phyloP scores from a whole-genome alignment of 2,329 filamentous ascomycete species.

The Nectriaceae sp. region DNA sequence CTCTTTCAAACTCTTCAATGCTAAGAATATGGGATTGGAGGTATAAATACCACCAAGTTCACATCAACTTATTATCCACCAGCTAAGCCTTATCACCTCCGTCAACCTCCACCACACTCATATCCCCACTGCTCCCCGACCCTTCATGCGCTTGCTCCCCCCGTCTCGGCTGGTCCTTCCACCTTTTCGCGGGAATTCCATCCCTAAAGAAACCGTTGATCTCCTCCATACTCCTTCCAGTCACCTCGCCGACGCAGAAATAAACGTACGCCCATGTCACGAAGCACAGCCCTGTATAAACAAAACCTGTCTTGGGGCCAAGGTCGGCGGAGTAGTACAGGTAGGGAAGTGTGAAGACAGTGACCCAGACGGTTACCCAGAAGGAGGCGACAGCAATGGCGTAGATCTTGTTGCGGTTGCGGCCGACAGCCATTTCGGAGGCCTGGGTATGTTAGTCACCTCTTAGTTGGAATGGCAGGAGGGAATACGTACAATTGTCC shows the following conservation, averaged over 20 bases:
- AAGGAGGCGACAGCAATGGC: slow-evolving; percentile 42
- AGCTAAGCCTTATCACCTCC: not conserved
- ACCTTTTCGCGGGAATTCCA: slow-evolving; percentile 27
- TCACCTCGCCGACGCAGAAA: slow-evolving; percentile 37
- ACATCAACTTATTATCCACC: no score
- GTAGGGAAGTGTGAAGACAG: slow-evolving; percentile 42
- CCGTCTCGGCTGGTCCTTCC: slow-evolving; percentile 25
- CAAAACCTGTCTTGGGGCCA: slow-evolving; percentile 41
- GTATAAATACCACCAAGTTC: no score
- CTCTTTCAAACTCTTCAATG: no score
- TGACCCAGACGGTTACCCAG: slow-evolving; percentile 44
- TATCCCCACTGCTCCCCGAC: not conserved
- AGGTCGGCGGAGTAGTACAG: slow-evolving; percentile 41
- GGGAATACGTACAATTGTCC: slow-evolving; percentile 34
- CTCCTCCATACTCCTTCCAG: slow-evolving; percentile 30
- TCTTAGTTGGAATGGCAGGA: no score
- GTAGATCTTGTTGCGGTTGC: slow-evolving; percentile 40
- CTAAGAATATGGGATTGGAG: no score
- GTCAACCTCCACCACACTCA: not conserved
- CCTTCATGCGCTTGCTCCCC: slow-evolving; percentile 1
- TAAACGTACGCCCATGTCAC: slow-evolving; percentile 39
- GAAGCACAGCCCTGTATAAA: slow-evolving; percentile 36
- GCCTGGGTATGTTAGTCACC: slow-evolving; percentile 23
- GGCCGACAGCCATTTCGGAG: slow-evolving; percentile 49
- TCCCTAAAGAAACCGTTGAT: slow-evolving; percentile 31